phyloP scores from a whole-genome alignment of 164 flowering plant species.

The Malania oleifera region DNA sequence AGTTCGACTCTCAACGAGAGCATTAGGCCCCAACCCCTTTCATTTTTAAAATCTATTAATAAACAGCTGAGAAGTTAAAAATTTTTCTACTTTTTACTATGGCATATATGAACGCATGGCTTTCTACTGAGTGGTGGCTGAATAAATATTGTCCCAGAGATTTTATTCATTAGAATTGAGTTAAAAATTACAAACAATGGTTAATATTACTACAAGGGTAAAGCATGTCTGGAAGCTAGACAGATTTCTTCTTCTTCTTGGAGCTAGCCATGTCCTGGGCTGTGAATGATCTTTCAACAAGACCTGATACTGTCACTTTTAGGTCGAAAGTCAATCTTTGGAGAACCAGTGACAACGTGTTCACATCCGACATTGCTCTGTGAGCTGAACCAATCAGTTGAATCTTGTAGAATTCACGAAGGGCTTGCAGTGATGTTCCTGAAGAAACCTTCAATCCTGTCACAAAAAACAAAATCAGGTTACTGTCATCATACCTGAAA shows the following conservation, averaged over 20 bases:
- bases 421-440: constrained; percentile 36
- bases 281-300: constrained; percentile 49
- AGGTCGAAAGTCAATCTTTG: constrained; percentile 58
- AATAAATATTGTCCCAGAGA: not conserved
- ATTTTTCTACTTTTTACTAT: too few relatives aligned
- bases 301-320: constrained; percentile 47
- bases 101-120: too few relatives aligned
- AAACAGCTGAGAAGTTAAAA: too few relatives aligned
- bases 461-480: constrained; percentile 2
- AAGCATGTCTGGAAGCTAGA: not conserved
- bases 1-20: constrained; percentile 97
- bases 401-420: constrained; percentile 49
- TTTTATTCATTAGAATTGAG: constrained; percentile 3
- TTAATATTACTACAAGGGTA: not conserved
- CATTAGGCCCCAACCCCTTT: too few relatives aligned
- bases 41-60: too few relatives aligned
- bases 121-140: not conserved
- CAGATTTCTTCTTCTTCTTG: constrained; percentile 35
- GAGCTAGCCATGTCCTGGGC: constrained; percentile 30
- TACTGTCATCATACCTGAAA: not conserved
- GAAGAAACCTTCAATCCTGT: constrained; percentile 41
- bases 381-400: constrained; percentile 62
- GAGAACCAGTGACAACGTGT: constrained; percentile 43
- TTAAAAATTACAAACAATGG: constrained; percentile 11
- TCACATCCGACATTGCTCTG: constrained; percentile 83